phyloP scores from a whole-genome alignment of 2,329 filamentous ascomycete genomes.

The Endoconidiophora laricicola region DNA sequence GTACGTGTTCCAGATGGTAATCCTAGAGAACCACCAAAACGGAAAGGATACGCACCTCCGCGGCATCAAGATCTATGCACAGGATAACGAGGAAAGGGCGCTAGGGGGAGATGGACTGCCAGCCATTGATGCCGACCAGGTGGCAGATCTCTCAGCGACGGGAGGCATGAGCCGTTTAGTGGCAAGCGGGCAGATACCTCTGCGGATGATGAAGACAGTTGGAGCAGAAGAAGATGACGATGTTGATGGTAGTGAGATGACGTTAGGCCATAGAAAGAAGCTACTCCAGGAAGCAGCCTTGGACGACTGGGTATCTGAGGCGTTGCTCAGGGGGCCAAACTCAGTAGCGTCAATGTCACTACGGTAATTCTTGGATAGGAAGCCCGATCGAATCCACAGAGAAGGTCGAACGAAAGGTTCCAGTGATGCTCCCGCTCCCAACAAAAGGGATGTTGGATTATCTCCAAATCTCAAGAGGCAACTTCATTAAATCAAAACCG shows the following conservation, averaged over 20 bases:
- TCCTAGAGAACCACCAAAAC: slow-evolving; percentile 96
- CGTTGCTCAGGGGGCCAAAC: slow-evolving; percentile 1
- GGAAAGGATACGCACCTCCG: slow-evolving; percentile 97
- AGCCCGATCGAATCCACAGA: too few species aligned
- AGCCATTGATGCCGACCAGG: slow-evolving; percentile 2
- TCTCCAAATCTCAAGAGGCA: too few species aligned
- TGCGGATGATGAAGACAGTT: too few species aligned
- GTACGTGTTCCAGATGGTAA: slow-evolving; percentile 77
- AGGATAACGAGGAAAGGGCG: slow-evolving; percentile 28
- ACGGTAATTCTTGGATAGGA: not conserved
- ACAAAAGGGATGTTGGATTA: too few species aligned
- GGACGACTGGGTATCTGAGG: slow-evolving; percentile 8
- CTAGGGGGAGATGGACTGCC: slow-evolving; percentile 8
- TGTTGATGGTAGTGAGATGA: not conserved
- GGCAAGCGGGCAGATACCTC: too few species aligned
- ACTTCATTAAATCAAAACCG: too few species aligned
- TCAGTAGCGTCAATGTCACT: slow-evolving; percentile 5
- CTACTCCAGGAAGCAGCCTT: slow-evolving; percentile 2
- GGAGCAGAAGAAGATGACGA: not conserved
- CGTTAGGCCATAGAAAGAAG: not conserved
- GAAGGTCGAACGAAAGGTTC: too few species aligned
- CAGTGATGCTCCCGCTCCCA: too few species aligned
- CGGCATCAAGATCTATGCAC: slow-evolving; percentile 70
- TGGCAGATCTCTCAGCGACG: slow-evolving; percentile 1
- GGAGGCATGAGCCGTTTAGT: not conserved